phyloP scores from a whole-genome alignment of 305 asterid species.

The Solanum hybrid region DNA sequence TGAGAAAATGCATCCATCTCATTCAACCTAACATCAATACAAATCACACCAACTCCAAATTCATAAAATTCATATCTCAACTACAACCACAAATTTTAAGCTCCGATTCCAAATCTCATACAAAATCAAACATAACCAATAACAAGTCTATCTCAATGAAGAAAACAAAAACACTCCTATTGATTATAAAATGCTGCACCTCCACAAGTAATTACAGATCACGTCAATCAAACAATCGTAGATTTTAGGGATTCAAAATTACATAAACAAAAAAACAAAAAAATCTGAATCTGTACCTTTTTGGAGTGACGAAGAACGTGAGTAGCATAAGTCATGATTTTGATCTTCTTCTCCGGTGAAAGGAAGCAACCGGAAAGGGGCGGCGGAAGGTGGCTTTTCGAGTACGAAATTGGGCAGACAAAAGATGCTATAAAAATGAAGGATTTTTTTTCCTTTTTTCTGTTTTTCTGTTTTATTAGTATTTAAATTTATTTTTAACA shows the following conservation, averaged over 20 bases:
- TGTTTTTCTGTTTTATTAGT: not conserved
- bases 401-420: not conserved
- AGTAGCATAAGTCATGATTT: conserved; percentile 46
- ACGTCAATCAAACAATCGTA: not conserved
- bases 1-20: not conserved
- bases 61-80: not conserved
- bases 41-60: not conserved
- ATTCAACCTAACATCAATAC: not conserved
- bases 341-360: not conserved
- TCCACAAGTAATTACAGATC: not conserved
- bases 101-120: not conserved
- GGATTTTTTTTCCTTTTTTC: not conserved
- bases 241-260: not conserved
- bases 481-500: not conserved
- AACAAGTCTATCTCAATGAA: not conserved
- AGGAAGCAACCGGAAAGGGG: not conserved
- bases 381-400: not conserved
- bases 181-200: not conserved
- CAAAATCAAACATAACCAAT: not conserved
- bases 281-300: conserved; percentile 33
- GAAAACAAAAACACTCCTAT: not conserved
- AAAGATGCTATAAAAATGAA: not conserved
- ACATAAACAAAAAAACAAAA: not conserved
- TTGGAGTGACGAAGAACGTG: conserved; percentile 58
- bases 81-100: not conserved